Evolutionary conservation across 2,329 filamentous ascomycete species (phyloP), one percentile per base, ranked within the genome.

Genomic region (Phyllosticta citrichinensis): DNA sequence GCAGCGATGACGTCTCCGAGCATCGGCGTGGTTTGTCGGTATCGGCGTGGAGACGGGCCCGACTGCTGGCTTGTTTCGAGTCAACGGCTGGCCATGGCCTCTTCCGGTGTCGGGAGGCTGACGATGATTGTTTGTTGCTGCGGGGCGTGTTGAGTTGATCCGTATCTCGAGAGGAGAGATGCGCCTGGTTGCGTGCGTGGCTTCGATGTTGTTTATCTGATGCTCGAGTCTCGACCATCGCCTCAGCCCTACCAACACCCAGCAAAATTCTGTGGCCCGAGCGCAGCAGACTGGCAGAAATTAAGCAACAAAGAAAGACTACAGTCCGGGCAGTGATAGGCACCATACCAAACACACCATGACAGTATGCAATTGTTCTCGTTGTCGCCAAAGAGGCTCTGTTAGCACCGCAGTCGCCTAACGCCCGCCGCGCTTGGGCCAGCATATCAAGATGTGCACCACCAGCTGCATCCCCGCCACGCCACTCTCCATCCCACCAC

Each of bases 1-100:
- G 22, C 22, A 22, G 27, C 56, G 58, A 61, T 61, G 59, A 61
- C 59, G 59, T 61, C 59, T 60, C 58, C 58, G 58, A 60, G 40
- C n/a, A 47, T 47, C 40, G 40, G 40, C 17, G 40, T 3, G 40
- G 17, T 47, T 11, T 47, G 3, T 8, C 14, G 40, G 17, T 47
- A 47, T 47, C 40, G 17, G 40, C 17, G 17, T 47, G 2, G 40
- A 4, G 40, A 8, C 14, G 40, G 40, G 40, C 40, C 40, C 40
- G 17, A 47, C 12, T n/a, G 33, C 11, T 47, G 40, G n/a, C 17
- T n/a, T n/a, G 12, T n/a, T 47, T 47, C 40, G 40, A 47, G 40
- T n/a, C 40, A 47, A 47, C 40, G 3, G 17, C 40, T 47, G 40
- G 12, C 17, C 40, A n/a, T 47, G 40, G 40, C 40, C 12, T 17